These are phyloP conservation scores for Aureobasidium leucospermi DNA, from an alignment of 2,329 filamentous ascomycete species.

Conservation along the genomic window DNA sequence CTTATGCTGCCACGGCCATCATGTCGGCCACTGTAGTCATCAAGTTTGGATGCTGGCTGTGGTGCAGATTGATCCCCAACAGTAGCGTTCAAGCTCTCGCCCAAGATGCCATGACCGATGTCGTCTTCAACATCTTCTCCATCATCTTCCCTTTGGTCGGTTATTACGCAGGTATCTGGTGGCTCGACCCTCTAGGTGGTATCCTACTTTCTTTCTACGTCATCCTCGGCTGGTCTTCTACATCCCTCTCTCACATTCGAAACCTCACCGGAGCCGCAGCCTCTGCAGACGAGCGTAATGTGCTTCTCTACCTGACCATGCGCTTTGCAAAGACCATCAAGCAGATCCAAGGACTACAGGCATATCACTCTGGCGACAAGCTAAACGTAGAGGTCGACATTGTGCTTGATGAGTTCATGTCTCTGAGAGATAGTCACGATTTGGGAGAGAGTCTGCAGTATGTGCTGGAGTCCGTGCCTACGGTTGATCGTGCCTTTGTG, in stretches of 20 bases:
- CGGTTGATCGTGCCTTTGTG: slow-evolving; percentile 54
- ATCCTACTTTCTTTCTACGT: slow-evolving; percentile 71
- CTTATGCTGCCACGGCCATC: slow-evolving; percentile 64
- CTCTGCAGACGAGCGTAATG: slow-evolving; percentile 72
- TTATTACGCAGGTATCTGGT: slow-evolving; percentile 72
- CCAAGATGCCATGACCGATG: slow-evolving; percentile 62
- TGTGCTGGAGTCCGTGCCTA: slow-evolving; percentile 75
- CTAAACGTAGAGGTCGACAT: slow-evolving; percentile 79
- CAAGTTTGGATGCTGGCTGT: slow-evolving; percentile 77
- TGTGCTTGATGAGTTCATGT: slow-evolving; percentile 68
- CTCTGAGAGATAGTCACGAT: slow-evolving; percentile 73
- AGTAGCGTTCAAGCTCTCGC: slow-evolving; percentile 76
- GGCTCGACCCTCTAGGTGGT: slow-evolving; percentile 73
- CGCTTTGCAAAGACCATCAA: slow-evolving; percentile 82
- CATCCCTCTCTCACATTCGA: slow-evolving; percentile 68
- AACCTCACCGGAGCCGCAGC: slow-evolving; percentile 74
- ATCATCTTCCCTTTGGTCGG: slow-evolving; percentile 80
- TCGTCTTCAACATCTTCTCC: slow-evolving; percentile 84
- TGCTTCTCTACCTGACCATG: slow-evolving; percentile 86
- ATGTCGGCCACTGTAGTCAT: slow-evolving; percentile 77
- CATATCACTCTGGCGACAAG: slow-evolving; percentile 80
- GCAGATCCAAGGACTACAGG: slow-evolving; percentile 76
- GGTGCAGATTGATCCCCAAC: slow-evolving; percentile 80
- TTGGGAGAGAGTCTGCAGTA: slow-evolving; percentile 72
- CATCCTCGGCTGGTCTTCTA: slow-evolving; percentile 70